A percentile compares a stretch with the other conserved stretches of the same genome.
phyloP scores from a whole-genome alignment of 257 asterid genomes.

The Handroanthus guayacan region DNA sequence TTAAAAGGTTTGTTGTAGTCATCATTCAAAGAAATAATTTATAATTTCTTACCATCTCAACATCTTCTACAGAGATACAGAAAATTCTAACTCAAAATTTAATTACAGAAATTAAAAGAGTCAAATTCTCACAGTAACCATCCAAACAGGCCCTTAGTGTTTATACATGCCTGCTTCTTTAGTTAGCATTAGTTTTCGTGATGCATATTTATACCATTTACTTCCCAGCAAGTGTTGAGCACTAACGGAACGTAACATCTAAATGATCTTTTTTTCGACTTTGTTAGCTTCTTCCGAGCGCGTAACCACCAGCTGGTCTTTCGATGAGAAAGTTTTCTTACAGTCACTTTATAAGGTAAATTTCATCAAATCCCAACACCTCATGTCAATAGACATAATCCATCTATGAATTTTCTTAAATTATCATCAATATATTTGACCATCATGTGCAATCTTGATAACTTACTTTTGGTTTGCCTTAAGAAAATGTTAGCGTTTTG shows the following conservation, averaged over 20 bases:
- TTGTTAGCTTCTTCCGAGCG: slow-evolving; percentile 69
- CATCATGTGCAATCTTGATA: background rate
- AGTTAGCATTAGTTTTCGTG: slow-evolving; percentile 10
- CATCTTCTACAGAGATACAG: no score
- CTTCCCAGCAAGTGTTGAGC: background rate
- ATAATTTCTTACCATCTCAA: no score
- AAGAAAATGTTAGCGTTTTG: background rate
- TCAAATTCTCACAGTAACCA: no score
- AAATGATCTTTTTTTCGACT: slow-evolving; percentile 34
- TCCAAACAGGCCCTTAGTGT: background rate
- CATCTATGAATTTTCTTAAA: slow-evolving; percentile 4
- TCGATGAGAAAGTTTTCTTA: slow-evolving; percentile 79
- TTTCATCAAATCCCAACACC: background rate
- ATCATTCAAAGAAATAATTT: no score
- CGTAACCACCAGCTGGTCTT: slow-evolving; percentile 59
- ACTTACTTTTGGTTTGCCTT: background rate
- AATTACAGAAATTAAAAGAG: no score
- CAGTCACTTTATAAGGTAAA: slow-evolving; percentile 92
- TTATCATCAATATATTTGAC: background rate
- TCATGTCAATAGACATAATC: background rate
- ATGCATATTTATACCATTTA: background rate
- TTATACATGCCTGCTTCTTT: background rate
- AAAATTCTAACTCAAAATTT: no score
- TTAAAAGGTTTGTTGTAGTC: no score
- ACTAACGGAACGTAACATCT: slow-evolving; percentile 21